A percentile compares a stretch with the other conserved stretches of the same genome.
Conservation (phyloP, 1,139 yeast species). For the Scheffersomyces cryptocercus region DNA sequence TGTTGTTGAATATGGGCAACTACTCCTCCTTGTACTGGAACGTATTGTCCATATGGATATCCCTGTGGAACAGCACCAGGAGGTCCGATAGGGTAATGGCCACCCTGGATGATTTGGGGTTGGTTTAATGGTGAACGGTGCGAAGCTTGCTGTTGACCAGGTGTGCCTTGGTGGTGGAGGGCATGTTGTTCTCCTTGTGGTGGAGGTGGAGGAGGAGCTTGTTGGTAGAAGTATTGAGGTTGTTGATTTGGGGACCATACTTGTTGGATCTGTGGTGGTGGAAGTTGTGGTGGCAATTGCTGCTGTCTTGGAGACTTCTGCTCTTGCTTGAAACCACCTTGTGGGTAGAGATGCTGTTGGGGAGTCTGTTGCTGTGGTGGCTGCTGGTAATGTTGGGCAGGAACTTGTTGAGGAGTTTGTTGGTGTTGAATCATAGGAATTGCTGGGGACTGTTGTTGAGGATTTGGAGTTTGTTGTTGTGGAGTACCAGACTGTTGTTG, state of each 20-base stretch:
- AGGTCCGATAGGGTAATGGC: slow-evolving; percentile 21
- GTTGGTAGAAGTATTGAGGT: slow-evolving; percentile 24
- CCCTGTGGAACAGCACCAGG: slow-evolving; percentile 33
- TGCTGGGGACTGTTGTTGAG: slow-evolving; percentile 9
- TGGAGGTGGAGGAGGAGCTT: slow-evolving; percentile 17
- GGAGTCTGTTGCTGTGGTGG: slow-evolving; percentile 8
- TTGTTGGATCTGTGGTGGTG: slow-evolving; percentile 23
- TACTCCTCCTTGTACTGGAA: slow-evolving; percentile 36
- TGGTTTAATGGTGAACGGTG: slow-evolving; percentile 24
- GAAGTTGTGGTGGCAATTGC: slow-evolving; percentile 19
- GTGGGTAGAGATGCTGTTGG: slow-evolving; percentile 16
- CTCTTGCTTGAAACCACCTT: slow-evolving; percentile 17
- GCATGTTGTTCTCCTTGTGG: slow-evolving; percentile 13
- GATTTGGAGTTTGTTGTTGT: slow-evolving; percentile 9
- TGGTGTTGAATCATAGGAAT: slow-evolving; percentile 9
- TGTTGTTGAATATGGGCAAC: slow-evolving; percentile 27
- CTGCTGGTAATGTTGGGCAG: slow-evolving; percentile 5
- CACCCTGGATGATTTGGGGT: slow-evolving; percentile 24
- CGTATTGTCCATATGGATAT: slow-evolving; percentile 36
- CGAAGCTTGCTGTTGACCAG: slow-evolving; percentile 7
- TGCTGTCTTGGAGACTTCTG: slow-evolving; percentile 22
- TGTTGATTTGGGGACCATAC: slow-evolving; percentile 27
- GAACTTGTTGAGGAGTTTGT: slow-evolving; percentile 9
- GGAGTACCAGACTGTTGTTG: slow-evolving; percentile 8
- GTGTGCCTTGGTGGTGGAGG: slow-evolving; percentile 9